A percentile compares a stretch with the other conserved stretches of the same genome.
phyloP scores from a whole-genome alignment of 2,329 filamentous ascomycete species.

The Tricladium varicosporioides region DNA sequence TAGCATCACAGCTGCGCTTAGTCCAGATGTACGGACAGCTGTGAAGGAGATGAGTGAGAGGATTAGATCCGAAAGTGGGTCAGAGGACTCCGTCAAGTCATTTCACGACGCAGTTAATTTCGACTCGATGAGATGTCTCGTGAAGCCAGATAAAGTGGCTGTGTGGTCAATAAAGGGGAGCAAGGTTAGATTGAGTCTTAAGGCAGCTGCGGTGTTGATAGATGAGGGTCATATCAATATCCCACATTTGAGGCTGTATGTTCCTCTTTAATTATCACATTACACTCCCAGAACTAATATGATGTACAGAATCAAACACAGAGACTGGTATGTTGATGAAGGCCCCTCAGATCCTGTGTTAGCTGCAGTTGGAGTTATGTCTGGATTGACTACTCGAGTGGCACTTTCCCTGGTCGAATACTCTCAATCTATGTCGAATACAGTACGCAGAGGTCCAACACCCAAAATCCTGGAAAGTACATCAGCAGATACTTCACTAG shows the following conservation, averaged over 20 bases:
- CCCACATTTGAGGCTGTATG: slow-evolving; percentile 23
- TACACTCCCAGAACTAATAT: not conserved
- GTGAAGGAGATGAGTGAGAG: slow-evolving; percentile 57
- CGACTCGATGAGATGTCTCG: slow-evolving; percentile 62
- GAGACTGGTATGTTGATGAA: slow-evolving; percentile 30
- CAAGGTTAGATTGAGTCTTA: slow-evolving; percentile 56
- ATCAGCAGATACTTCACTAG: not conserved
- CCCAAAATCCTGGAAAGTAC: not conserved
- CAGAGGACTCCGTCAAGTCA: slow-evolving; percentile 57
- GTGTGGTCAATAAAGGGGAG: slow-evolving; percentile 46
- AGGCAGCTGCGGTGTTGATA: slow-evolving; percentile 64
- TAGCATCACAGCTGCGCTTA: slow-evolving; percentile 66
- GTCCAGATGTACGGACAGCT: slow-evolving; percentile 55
- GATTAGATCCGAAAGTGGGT: slow-evolving; percentile 62
- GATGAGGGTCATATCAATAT: slow-evolving; percentile 40
- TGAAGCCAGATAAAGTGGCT: slow-evolving; percentile 45
- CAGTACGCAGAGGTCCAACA: slow-evolving; percentile 8
- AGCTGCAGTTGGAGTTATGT: slow-evolving; percentile 19
- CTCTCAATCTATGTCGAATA: slow-evolving; percentile 12
- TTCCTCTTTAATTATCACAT: not conserved
- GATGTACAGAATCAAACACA: slow-evolving; percentile 14
- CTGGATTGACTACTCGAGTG: slow-evolving; percentile 15
- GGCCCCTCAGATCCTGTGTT: slow-evolving; percentile 21
- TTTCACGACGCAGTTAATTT: slow-evolving; percentile 55
- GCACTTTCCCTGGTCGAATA: slow-evolving; percentile 16